These are phyloP conservation scores for Saussurea involucrata DNA, from an alignment of 129 eudicot genomes.

Conservation along the genomic window DNA sequence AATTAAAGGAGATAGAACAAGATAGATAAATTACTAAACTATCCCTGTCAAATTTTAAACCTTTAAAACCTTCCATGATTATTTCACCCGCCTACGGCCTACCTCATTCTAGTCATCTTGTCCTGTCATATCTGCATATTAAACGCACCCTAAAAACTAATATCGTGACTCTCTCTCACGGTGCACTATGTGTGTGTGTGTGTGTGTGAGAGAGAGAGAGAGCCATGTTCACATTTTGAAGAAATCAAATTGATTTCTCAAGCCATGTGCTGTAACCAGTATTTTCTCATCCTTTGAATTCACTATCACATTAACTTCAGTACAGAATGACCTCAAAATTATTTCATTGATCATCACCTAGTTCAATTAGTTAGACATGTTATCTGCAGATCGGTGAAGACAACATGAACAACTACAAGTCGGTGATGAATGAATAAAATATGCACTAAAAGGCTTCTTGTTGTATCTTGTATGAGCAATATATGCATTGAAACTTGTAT, in stretches of 20 bases:
- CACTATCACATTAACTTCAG: not conserved
- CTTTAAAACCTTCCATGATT: too few species aligned
- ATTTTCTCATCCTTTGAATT: not conserved
- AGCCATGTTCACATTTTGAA: not conserved
- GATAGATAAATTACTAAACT: too few species aligned
- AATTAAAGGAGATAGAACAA: too few species aligned
- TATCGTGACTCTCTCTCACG: not conserved
- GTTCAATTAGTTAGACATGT: not conserved
- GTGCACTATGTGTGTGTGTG: too few species aligned
- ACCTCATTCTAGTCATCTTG: too few species aligned
- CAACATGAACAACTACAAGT: not conserved
- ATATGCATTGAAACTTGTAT: not conserved
- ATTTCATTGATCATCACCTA: conserved; percentile 3
- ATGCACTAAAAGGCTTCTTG: not conserved
- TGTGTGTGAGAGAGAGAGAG: too few species aligned
- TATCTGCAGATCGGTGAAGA: not conserved
- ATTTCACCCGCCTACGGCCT: too few species aligned
- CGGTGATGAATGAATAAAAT: not conserved
- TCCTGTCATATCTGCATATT: too few species aligned
- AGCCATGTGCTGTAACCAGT: not conserved
- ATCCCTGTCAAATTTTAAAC: too few species aligned
- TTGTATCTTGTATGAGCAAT: not conserved
- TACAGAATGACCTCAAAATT: not conserved
- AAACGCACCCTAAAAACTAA: too few species aligned
- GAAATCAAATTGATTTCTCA: not conserved